phyloP scores from a whole-genome alignment of 768 basidiomycete genomes.

The Cystobasidium tubakii region DNA sequence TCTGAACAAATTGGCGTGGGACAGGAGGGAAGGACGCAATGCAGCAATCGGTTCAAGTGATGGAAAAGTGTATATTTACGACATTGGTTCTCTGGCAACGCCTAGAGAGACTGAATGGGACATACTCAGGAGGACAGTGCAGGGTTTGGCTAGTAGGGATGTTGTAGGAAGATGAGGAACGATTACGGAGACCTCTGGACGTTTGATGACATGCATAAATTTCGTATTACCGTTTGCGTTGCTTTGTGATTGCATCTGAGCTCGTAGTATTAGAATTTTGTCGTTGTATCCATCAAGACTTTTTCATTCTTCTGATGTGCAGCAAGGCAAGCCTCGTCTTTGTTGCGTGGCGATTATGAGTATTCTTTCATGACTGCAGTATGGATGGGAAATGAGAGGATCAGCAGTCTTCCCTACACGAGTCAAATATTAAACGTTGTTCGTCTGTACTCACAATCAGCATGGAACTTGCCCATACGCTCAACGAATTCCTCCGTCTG shows the following conservation, averaged over 20 bases:
- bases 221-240: not conserved
- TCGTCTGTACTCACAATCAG: slow-evolving; percentile 48
- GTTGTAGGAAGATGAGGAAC: slow-evolving; percentile 4
- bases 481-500: slow-evolving; percentile 87
- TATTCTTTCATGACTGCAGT: slow-evolving; percentile 34
- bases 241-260: not conserved
- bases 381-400: not conserved
- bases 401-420: not conserved
- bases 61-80: slow-evolving; percentile 86
- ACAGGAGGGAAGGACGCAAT: slow-evolving; percentile 81
- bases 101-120: slow-evolving; percentile 90
- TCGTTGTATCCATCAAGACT: not conserved
- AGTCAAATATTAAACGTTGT: no score
- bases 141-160: slow-evolving; percentile 54
- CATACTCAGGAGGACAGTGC: slow-evolving; percentile 79
- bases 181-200: not conserved
- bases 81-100: slow-evolving; percentile 82
- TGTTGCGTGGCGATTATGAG: slow-evolving; percentile 2
- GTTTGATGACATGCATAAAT: not conserved
- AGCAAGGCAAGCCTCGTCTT: no score
- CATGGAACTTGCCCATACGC: slow-evolving; percentile 71
- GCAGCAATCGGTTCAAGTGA: slow-evolving; percentile 87
- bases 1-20: slow-evolving; percentile 94
- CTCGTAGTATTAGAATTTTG: not conserved
- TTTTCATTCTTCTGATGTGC: no score